Conservation (phyloP, 495 filamentous ascomycete genomes). For the Annulohypoxylon bovei region DNA sequence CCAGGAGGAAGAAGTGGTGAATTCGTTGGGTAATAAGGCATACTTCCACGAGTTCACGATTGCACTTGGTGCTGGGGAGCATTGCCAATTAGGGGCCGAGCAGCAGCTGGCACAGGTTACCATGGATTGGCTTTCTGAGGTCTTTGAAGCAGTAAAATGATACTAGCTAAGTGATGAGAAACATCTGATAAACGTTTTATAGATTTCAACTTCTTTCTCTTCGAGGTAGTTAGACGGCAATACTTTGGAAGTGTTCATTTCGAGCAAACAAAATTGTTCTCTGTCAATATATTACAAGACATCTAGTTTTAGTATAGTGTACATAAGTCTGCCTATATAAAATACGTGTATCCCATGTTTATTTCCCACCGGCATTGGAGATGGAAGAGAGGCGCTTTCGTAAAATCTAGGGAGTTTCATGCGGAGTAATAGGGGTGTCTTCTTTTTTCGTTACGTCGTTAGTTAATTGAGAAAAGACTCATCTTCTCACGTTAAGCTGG, state of each 20-base stretch:
- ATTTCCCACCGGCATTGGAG: neutral
- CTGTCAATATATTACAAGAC: neutral
- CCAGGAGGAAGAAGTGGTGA: conserved; percentile 45
- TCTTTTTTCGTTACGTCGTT: neutral
- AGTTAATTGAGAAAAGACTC: neutral
- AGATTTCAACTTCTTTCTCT: neutral
- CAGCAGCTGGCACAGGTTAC: conserved; percentile 19
- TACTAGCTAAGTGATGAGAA: neutral
- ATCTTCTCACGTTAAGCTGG: neutral
- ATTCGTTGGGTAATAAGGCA: conserved; percentile 43
- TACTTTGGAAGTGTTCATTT: neutral
- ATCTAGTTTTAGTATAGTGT: neutral
- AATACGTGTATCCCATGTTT: neutral
- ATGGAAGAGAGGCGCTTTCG: neutral
- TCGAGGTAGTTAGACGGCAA: neutral
- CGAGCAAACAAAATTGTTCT: neutral
- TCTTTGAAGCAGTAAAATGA: conserved; percentile 20
- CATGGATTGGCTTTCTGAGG: conserved; percentile 23
- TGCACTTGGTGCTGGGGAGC: conserved; percentile 36
- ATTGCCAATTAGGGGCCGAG: conserved; percentile 39
- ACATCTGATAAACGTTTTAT: neutral
- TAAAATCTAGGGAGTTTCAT: neutral
- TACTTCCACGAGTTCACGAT: conserved; percentile 40
- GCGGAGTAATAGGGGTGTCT: neutral
- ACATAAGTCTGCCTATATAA: neutral